phyloP scores from a whole-genome alignment of 179 eudicot genomes.

The Silene coronaria region DNA sequence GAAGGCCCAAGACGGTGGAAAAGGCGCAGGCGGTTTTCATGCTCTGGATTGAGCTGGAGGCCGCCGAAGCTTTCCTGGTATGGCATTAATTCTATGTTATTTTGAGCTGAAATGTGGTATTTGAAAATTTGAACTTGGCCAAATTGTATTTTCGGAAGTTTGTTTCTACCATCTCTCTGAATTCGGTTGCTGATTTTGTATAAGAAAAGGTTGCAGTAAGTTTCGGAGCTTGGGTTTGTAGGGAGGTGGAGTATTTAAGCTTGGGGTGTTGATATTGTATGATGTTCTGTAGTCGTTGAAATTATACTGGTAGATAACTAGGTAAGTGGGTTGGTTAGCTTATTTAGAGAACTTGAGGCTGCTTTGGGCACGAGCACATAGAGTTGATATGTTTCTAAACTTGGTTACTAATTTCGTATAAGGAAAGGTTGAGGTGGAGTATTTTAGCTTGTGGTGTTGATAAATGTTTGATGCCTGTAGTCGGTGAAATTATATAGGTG shows the following conservation, averaged over 20 bases:
- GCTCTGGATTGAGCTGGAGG: slow-evolving; percentile 98
- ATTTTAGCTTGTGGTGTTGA: neutral
- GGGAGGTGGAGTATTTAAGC: neutral
- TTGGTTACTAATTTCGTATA: too few relatives aligned
- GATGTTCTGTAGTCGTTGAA: neutral
- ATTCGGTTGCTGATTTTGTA: too few relatives aligned
- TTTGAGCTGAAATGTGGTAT: neutral
- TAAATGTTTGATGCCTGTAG: neutral
- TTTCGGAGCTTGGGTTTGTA: neutral
- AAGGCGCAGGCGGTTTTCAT: slow-evolving; percentile 77
- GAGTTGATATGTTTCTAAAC: neutral
- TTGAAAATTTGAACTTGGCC: neutral
- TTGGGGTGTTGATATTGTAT: neutral
- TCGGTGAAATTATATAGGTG: neutral
- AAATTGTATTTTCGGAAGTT: neutral
- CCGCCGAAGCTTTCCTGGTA: slow-evolving; percentile 88
- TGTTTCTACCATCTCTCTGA: neutral
- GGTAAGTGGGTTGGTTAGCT: neutral
- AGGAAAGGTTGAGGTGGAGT: neutral
- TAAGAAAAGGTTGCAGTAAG: too few relatives aligned
- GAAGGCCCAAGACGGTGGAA: slow-evolving; percentile 96
- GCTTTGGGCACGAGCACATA: neutral
- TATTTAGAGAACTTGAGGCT: neutral
- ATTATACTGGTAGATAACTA: neutral
- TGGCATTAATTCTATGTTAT: neutral